Percentiles rank a stretch among this genome's conserved stretches.
Evolutionary conservation across 495 filamentous ascomycete species (phyloP).

Genomic region (Cenococcum geophilum): DNA sequence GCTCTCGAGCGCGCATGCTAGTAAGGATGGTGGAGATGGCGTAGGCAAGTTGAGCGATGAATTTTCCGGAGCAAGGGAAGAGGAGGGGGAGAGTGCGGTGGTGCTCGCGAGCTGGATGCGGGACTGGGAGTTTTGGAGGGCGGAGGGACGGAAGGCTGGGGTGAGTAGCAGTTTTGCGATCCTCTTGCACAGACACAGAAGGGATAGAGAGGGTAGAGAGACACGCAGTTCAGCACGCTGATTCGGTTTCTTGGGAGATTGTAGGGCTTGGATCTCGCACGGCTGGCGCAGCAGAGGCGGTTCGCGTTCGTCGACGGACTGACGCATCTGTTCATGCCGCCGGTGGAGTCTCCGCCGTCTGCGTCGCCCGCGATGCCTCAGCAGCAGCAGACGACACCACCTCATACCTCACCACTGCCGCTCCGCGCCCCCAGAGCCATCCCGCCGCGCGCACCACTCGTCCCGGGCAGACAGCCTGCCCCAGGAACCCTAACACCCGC

Average conservation of each 20-base stretch:
- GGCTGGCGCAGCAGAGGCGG: slow-evolving; percentile 48
- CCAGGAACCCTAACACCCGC: slow-evolving; percentile 80
- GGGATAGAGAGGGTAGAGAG: not conserved
- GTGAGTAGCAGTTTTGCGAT: slow-evolving; percentile 13
- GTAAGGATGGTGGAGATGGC: not conserved
- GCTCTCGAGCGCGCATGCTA: slow-evolving; percentile 30
- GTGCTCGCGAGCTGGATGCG: slow-evolving; percentile 75
- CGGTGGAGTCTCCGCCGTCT: slow-evolving; percentile 6
- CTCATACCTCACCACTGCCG: slow-evolving; percentile 14
- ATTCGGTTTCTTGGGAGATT: not conserved
- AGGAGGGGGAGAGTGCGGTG: slow-evolving; percentile 42
- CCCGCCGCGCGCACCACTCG: not conserved
- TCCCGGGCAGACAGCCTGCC: not conserved
- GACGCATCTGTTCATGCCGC: slow-evolving; percentile 47
- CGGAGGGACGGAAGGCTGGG: slow-evolving; percentile 28
- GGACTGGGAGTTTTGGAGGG: slow-evolving; percentile 67
- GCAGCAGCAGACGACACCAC: not conserved
- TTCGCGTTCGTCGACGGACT: slow-evolving; percentile 73
- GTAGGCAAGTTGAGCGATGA: not conserved
- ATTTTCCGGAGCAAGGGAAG: not conserved
- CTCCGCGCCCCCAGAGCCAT: slow-evolving; percentile 26
- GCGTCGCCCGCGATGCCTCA: no score
- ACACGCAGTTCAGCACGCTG: not conserved
- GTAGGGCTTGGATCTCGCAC: slow-evolving; percentile 61
- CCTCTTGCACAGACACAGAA: slow-evolving; percentile 32